Evolutionary conservation across 2,329 filamentous ascomycete genomes (phyloP), one percentile per base, ranked within the genome.

Genomic region (Falciphora oryzae): DNA sequence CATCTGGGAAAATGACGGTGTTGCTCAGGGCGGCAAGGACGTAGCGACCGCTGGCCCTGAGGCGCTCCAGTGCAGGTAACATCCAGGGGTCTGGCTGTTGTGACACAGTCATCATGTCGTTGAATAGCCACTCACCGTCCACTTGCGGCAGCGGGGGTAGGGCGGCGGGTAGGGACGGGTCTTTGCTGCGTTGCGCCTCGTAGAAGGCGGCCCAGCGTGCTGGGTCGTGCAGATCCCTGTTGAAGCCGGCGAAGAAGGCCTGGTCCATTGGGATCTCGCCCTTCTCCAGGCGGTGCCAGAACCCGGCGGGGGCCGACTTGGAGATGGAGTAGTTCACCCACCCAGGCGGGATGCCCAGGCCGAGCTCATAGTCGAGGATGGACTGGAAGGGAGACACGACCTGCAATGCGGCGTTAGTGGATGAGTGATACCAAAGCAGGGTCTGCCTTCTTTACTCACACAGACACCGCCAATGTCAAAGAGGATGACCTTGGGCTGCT

Each of bases 401-500:
- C 93, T 96, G 69, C 22, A 31, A 4, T 2, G 11, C 7, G 44
- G 53, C 25, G 16, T 44, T 25, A 65, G 28, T 29, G 57, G 57
- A 32, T 69, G 29, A 70, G 66, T 58, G 62, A 28, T 50, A 50
- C 13, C 57, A 58, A 35, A n/a, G 44, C 22, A 50, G 22, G 22
- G 6, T 6, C 14, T 50, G 5, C 44, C 18, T 18, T 44, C 18
- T 44, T 50, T 66, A 87, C 92, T 82, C 89, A 97, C 94, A 83
- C 92, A 96, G 70, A 99, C 95, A 67, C 95, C 95, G 56, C 95
- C 95, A 70, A 99, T 95, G 77, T 99, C 95, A 75, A 98, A 98
- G 28, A 99, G 81, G 38, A 96, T 79, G 64, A 91, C 91, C 70
- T 90, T 90, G 35, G 91, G 90, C 65, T 81, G 80, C 65, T 77